A percentile compares a stretch with the other conserved stretches of the same genome.
Conservation (phyloP, 2,329 filamentous ascomycete species). For the Monilinia vaccinii-corymbosi region DNA sequence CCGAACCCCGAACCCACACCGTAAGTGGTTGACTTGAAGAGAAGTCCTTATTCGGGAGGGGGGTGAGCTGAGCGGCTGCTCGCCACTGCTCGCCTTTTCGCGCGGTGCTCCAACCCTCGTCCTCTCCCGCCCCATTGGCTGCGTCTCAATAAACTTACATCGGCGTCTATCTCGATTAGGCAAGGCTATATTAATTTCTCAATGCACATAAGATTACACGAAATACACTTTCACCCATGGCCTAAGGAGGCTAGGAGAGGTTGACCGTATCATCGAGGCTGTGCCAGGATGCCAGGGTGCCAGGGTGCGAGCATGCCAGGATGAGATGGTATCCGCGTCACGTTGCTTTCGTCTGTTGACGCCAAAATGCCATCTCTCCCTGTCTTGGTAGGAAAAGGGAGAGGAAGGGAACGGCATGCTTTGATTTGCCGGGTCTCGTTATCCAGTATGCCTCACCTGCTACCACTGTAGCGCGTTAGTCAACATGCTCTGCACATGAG, state of each 20-base stretch:
- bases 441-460: constrained; percentile 14
- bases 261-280: constrained; percentile 6
- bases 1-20: too few relatives aligned
- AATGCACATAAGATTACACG: constrained; percentile 1
- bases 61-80: constrained; percentile 23
- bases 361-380: background rate
- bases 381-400: background rate
- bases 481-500: too few relatives aligned
- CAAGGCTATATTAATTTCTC: constrained; percentile 20
- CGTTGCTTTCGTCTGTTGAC: constrained; percentile 6
- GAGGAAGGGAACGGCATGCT: background rate
- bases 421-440: background rate
- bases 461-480: constrained; percentile 16
- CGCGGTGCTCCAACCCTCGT: constrained; percentile 21
- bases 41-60: too few relatives aligned
- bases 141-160: constrained; percentile 19
- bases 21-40: too few relatives aligned
- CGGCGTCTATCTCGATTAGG: constrained; percentile 30
- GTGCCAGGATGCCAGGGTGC: background rate
- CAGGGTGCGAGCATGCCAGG: too few relatives aligned
- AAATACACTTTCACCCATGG: background rate
- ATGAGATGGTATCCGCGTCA: constrained; percentile 2
- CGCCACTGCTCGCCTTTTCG: constrained; percentile 21
- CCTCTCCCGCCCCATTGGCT: constrained; percentile 20
- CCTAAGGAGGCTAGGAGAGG: background rate